Evolutionary conservation across 1,284 basidiomycete species (phyloP).

Genomic region (Sanguinoderma infundibulare): DNA sequence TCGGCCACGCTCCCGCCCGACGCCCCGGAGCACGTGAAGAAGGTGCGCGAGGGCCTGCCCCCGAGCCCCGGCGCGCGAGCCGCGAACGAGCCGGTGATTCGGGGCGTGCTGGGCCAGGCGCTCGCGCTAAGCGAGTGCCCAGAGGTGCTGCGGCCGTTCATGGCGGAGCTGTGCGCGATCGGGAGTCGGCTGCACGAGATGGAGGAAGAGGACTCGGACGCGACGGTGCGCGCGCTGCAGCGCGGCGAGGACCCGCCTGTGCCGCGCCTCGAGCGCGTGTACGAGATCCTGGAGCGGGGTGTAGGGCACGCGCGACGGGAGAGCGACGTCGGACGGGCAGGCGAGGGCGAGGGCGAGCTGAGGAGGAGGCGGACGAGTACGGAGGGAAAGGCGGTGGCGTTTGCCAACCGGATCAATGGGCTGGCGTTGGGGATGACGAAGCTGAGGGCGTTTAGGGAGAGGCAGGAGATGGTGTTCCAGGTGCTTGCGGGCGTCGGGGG

Average conservation of each 20-base stretch:
- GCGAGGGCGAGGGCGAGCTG: constrained; percentile 18
- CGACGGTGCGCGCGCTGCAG: constrained; percentile 53
- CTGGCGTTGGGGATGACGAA: constrained; percentile 71
- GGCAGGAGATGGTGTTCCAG: constrained; percentile 74
- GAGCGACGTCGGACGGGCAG: constrained; percentile 4
- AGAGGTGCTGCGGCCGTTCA: constrained; percentile 61
- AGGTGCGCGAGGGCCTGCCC: constrained; percentile 11
- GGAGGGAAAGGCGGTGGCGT: constrained; percentile 60
- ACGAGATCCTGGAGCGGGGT: constrained; percentile 61
- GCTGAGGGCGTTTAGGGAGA: constrained; percentile 70
- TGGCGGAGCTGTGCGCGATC: constrained; percentile 67
- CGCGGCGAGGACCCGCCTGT: constrained; percentile 47
- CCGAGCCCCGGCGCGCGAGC: not conserved
- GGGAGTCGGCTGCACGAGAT: constrained; percentile 54
- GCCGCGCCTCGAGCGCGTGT: constrained; percentile 67
- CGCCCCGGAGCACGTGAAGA: constrained; percentile 10
- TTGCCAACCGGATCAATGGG: constrained; percentile 76
- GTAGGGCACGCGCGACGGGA: constrained; percentile 43
- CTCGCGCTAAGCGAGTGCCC: constrained; percentile 64
- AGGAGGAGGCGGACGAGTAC: constrained; percentile 43
- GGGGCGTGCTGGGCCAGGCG: constrained; percentile 59
- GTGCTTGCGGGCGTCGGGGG: constrained; percentile 55
- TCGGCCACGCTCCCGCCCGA: constrained; percentile 39
- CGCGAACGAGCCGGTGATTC: constrained; percentile 49
- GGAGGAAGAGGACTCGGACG: constrained; percentile 58